Evolutionary conservation across 371 early-diverging fungal genomes (phyloP), one percentile per base, ranked within the genome.

Genomic region (Rhizomucor pusillus): DNA sequence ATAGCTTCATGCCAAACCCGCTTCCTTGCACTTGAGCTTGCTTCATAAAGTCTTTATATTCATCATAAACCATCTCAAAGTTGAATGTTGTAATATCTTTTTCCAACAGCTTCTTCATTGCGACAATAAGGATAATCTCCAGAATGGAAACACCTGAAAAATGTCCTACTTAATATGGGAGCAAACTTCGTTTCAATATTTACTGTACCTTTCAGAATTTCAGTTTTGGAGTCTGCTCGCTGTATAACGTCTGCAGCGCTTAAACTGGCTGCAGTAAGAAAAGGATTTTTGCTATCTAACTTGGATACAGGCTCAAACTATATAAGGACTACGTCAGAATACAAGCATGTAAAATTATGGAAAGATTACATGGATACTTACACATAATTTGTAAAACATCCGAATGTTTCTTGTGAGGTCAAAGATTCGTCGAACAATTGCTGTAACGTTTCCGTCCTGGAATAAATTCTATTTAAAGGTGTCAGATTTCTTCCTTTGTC

Each of bases 1-100:
- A 87, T 11, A 90, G 66, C 34, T 83, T 77, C 82, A 90, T 79
- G 16, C 87, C 80, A 39, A 84, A 77, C n/a, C 82, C 82, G 13
- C 69, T 60, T 25, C 80, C 85, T 14, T 74, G 70, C 1, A 75
- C 64, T 37, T 80, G 73, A 2, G 81, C 65, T 52, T 60, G 61
- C 41, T 78, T 82, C 85, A 88, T 79, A 56, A 93, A 91, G 2
- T 88, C 85, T 47, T 87, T 87, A 74, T 92, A 95, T 68, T 90
- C 92, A 50, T 94, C 90, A 63, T 91, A 92, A 1, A 92, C 85
- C 92, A 95, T 94, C 63, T 90, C 92, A 75, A 96, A 96, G 61
- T 95, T 96, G 64, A 93, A 92, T 14, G 75, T 71, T n/a, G 63
- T 63, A 16, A 77, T 80, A 20, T 89, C 87, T 18, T 80, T 79